A percentile compares a stretch with the other conserved stretches of the same genome.
Evolutionary conservation across 495 filamentous ascomycete genomes (phyloP).

Genomic region (Lasiosphaeria hispida): DNA sequence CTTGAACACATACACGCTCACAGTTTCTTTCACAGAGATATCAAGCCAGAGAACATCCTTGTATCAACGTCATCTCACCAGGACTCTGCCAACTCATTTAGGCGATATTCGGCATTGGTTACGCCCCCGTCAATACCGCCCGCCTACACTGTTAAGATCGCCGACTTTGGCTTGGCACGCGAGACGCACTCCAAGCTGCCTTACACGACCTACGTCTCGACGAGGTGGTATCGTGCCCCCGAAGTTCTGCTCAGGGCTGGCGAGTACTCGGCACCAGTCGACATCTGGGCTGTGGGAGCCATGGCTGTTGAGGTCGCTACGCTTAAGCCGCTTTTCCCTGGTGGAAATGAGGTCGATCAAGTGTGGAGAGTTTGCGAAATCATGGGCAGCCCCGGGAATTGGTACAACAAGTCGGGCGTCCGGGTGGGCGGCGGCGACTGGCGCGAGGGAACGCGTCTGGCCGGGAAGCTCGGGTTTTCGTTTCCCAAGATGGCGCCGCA

Average conservation of each 20-base stretch:
- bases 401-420: constrained; percentile 86
- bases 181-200: constrained; percentile 95
- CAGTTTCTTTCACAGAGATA: constrained; percentile 97
- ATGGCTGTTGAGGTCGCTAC: constrained; percentile 99
- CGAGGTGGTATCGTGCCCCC: constrained; percentile 95
- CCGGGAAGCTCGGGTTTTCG: constrained; percentile 94
- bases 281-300: constrained; percentile 98
- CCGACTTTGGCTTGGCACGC: constrained; percentile 96
- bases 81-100: constrained; percentile 76
- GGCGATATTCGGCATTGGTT: constrained; percentile 86
- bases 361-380: constrained; percentile 99
- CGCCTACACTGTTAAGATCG: constrained; percentile 94
- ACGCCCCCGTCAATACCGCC: constrained; percentile 94
- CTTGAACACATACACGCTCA: constrained; percentile 97
- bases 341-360: constrained; percentile 97
- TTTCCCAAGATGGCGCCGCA: constrained; percentile 99
- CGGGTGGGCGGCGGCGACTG: constrained; percentile 96
- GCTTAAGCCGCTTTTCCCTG: constrained; percentile 94
- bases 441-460: constrained; percentile 89
- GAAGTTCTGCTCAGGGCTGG: constrained; percentile 93
- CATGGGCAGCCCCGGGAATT: constrained; percentile 98
- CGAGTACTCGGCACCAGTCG: constrained; percentile 95
- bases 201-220: constrained; percentile 98
- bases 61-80: constrained; percentile 86
- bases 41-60: constrained; percentile 98